Base-by-base conservation (phyloP, 192 early-diverging fungal genomes). In the Umbelopsis ramanniana region DNA sequence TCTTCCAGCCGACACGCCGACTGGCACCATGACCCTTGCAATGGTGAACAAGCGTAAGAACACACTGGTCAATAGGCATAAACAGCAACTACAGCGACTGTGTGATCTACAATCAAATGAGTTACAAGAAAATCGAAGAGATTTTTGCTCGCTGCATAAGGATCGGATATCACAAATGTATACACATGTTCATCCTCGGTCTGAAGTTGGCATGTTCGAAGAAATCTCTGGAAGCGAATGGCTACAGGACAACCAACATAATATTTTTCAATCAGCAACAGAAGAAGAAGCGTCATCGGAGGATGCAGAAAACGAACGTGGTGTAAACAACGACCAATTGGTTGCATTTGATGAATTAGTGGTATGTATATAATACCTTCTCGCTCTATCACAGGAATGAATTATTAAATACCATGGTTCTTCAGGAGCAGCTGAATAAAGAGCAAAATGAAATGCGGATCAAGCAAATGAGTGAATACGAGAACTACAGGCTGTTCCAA, bases 141-240 rank as follows among this genome's bases (percentile, higher is more conserved):
- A 29, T 17, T 19, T 63, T 10, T 37, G 57, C 12, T 14, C 26
- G 11, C 57, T 7, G 26, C 26, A 35, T 14, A 29, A 17, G 8
- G 29, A 63, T 33, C 17, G 15, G 33, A 35, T 14, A 63, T 26
- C 15, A 19, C 12, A 29, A 0, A 14, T 26, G 26, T 54, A 54
- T 22, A 14, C 8, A 3, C 11, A 22, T 10, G 14, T 5, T 63
- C 57, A 63, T 26, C 57, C 57, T 4, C 19, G 10, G 26, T 63
- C 57, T 3, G 26, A 29, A 17, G n/a, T 37, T n/a, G 57, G 57
- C 57, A 37, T 63, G 57, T 63, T 63, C 35, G 29, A 63, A n/a
- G 29, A 29, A 4, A 26, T 63, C 7, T 11, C 35, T 12, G 57
- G 57, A 37, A 11, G 33, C n/a, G 15, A 37, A 19, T 63, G 57